phyloP scores from a whole-genome alignment of 768 basidiomycete species.

The Boletales sp. region DNA sequence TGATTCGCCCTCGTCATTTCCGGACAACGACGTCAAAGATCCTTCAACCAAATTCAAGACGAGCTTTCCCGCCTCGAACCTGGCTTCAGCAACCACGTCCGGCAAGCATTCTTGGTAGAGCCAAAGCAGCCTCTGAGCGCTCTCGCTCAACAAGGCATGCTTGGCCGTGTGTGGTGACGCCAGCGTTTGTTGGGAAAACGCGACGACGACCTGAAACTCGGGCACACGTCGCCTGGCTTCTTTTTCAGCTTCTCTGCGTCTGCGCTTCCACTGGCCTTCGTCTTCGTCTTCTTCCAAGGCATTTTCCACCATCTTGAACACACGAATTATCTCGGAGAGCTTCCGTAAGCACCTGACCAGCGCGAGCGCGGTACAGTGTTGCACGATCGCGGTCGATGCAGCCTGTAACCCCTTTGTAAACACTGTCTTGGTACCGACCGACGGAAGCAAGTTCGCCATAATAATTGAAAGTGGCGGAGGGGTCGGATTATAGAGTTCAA shows the following conservation, averaged over 20 bases:
- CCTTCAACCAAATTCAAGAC: conserved; percentile 45
- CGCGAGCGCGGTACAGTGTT: conserved; percentile 79
- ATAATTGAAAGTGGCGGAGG: conserved; percentile 73
- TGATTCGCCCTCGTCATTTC: background rate
- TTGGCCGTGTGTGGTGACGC: conserved; percentile 37
- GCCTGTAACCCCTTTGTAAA: conserved; percentile 83
- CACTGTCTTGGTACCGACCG: conserved; percentile 62
- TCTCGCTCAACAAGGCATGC: conserved; percentile 69
- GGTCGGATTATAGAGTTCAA: conserved; percentile 54
- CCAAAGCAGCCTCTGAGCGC: conserved; percentile 76
- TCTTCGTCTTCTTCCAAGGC: conserved; percentile 59
- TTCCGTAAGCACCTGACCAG: conserved; percentile 76
- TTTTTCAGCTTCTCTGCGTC: conserved; percentile 65
- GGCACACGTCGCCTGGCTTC: conserved; percentile 77
- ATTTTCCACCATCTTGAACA: conserved; percentile 45
- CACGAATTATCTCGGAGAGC: conserved; percentile 49
- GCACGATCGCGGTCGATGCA: conserved; percentile 62
- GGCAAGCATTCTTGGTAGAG: conserved; percentile 82
- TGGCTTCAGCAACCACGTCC: conserved; percentile 66
- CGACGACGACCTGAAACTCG: conserved; percentile 83
- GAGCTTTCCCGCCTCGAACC: conserved; percentile 85
- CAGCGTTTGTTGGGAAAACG: conserved; percentile 61
- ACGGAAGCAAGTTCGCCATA: conserved; percentile 78
- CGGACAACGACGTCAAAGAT: conserved; percentile 19
- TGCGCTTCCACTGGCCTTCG: conserved; percentile 69